phyloP scores from a whole-genome alignment of 202 grass and related monocot genomes.

The Miscanthus sacchariflorus region DNA sequence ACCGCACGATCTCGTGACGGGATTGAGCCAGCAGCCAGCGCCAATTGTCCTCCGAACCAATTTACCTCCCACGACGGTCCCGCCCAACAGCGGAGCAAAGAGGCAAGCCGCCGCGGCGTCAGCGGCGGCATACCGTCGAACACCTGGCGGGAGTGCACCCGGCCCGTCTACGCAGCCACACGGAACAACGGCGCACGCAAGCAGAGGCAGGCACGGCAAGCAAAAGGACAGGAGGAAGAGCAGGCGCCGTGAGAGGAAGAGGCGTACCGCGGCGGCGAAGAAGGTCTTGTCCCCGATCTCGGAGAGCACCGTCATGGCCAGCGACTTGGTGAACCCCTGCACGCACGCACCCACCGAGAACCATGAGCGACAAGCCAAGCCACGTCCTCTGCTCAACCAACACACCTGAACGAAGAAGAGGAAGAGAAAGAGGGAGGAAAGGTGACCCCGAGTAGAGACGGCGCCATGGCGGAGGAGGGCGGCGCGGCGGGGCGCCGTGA shows the following conservation, averaged over 20 bases:
- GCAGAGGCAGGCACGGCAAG: background rate
- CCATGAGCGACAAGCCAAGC: background rate
- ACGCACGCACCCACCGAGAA: background rate
- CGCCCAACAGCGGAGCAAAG: background rate
- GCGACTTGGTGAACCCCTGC: conserved; percentile 98
- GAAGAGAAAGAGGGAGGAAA: too few species aligned
- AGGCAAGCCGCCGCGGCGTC: background rate
- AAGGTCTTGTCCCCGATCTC: conserved; percentile 99
- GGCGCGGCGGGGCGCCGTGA: background rate
- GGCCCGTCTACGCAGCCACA: background rate
- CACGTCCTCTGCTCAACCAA: background rate
- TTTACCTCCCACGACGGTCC: background rate
- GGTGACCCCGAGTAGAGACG: conserved; percentile 61
- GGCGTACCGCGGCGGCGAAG: conserved; percentile 87
- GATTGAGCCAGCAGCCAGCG: background rate
- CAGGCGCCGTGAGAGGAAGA: background rate
- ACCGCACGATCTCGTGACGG: background rate
- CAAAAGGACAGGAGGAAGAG: background rate
- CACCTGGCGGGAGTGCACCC: background rate
- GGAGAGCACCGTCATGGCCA: conserved; percentile 92
- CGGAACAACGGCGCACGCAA: background rate
- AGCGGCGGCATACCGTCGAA: conserved; percentile 34
- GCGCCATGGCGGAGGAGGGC: conserved; percentile 44
- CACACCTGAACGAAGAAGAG: background rate
- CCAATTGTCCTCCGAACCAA: background rate